phyloP scores from a whole-genome alignment of 2,329 filamentous ascomycete genomes.

The Ceratocystis ficicola region DNA sequence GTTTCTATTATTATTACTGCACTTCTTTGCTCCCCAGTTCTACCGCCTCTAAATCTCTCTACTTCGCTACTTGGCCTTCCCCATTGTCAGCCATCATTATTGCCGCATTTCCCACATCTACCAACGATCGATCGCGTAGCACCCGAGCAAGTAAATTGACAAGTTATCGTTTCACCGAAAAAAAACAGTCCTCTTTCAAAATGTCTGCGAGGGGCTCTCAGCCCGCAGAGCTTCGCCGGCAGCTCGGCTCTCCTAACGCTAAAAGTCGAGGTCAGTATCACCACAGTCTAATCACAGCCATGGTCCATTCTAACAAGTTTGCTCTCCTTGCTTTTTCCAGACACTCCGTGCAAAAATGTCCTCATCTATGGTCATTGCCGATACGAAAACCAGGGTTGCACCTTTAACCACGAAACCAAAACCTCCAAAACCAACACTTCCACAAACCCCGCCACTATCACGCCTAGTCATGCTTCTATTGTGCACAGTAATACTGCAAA shows the following conservation, averaged over 20 bases:
- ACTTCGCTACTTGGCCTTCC: background rate
- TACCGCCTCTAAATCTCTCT: background rate
- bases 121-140: background rate
- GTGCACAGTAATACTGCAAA: conserved; percentile 20
- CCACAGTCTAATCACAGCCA: too few relatives aligned
- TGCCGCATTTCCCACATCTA: background rate
- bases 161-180: background rate
- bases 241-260: conserved; percentile 44
- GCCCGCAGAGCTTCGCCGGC: conserved; percentile 38
- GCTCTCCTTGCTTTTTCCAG: conserved; percentile 28
- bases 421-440: conserved; percentile 26
- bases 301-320: too few relatives aligned
- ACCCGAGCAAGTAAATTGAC: background rate
- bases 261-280: conserved; percentile 41
- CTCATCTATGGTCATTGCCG: conserved; percentile 88
- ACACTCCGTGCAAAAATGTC: conserved; percentile 84
- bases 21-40: background rate
- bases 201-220: conserved; percentile 24
- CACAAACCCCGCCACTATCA: conserved; percentile 11
- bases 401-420: conserved; percentile 74
- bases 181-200: background rate
- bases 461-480: conserved; percentile 21
- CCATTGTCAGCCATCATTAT: background rate
- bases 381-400: conserved; percentile 82
- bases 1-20: conserved; percentile 4